Base-by-base conservation (phyloP, 768 basidiomycete genomes). In the Tephrocybe sp. region DNA sequence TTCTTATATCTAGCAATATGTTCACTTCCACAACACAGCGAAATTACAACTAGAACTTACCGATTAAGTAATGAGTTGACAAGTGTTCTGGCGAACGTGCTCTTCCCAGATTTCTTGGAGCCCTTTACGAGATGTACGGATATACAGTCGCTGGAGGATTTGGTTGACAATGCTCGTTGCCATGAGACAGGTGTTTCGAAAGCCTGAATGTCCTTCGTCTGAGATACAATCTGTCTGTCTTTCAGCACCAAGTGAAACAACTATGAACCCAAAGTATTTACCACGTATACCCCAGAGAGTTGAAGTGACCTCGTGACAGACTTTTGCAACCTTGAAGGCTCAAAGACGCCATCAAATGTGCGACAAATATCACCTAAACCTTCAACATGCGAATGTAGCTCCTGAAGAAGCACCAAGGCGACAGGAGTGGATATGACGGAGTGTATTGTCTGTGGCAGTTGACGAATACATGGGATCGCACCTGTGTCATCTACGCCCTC, bases 61-160 rank as follows among this genome's bases (percentile, higher is more conserved):
- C 73, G 71, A 30, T 63, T 67, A 22, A 89, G 64, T 26, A 99
- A 70, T 11, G 71, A 72, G 62, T 97, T 97, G 13, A 89, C 62
- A 12, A 92, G 63, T 1, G 82, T 81, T 48, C 89, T 73, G 0
- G 89, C 83, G 60, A 98, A 87, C 0, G 91, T 92, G 54, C 92
- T 96, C 67, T 99, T 99, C 0, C 96, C 95, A 7, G 82, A 77
- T 44, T 89, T 85, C 66, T 91, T 95, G 0, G 89, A 80, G 0
- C 96, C 96, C 61, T 85, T 91, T 17, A 98, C 76, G 2, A 97
- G 62, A 53, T 75, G 84, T 0, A 86, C 68, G 0, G 67, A 50
- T 39, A 60, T 49, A 45, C 32, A 48, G 23, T 22, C 39, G 42
- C n/a, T 50, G 64, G 54, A 34, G 33, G 53, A 14, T 8, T 43